Evolutionary conservation across 306 rosid genomes (phyloP), one percentile per base, ranked within the genome.

Genomic region (Chamaecrista fasciculata): DNA sequence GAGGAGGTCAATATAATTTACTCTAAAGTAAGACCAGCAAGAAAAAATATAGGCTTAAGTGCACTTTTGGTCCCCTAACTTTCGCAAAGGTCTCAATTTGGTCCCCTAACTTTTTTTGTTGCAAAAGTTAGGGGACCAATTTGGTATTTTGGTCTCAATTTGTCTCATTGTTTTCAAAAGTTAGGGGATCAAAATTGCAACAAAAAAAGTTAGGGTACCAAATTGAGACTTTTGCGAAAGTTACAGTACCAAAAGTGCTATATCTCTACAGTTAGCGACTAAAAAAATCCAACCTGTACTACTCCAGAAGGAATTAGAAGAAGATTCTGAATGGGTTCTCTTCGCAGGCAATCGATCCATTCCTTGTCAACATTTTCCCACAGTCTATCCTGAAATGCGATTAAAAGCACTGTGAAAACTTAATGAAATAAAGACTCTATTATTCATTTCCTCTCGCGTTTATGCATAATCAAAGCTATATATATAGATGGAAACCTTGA

Each of bases 341-440:
- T 23, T 6, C 94, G 81, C 36, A 94, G 74, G 77, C 90, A 90
- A 46, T 86, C 87, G 70, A 94, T 86, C 97, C 99, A 94, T 52
- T 88, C 95, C 55, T 78, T 52, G 70, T 88, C 83, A 67, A 88
- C 80, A 61, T 78, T 71, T 79, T 88, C 92, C 97, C 97, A 88
- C 1, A 84, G 69, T 53, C 82, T 81, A 60, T 90, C 96, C 90
- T 86, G 92, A 73, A 73, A 67, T 40, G 42, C 14, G 66, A 74
- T 56, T 50, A 62, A 16, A 67, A 74, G 7, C 40, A 14, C 39
- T 64, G 15, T 21, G 21, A 5, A 1, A 20, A 8, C n/a, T 40
- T 6, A 57, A 42, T 18, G 28, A 5, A 11, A 11, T 4, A 52
- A 28, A 26, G 12, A 44, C 25, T 43, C 5, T 25, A 14, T 37